These are phyloP conservation scores for Saccharomycopsis javanensis DNA, from an alignment of 805 yeast species.

Conservation along the genomic window DNA sequence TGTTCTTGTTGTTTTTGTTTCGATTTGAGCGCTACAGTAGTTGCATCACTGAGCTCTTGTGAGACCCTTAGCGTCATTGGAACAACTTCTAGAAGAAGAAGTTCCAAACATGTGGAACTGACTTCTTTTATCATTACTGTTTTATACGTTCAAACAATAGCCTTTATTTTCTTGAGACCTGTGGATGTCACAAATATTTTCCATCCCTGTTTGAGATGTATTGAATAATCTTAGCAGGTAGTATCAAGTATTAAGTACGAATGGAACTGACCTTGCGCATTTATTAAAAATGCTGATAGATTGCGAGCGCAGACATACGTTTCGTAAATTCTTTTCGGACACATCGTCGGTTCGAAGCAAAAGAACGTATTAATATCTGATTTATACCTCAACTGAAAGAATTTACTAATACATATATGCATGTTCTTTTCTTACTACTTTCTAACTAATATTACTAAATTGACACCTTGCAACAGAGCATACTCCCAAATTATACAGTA, in stretches of 20 bases:
- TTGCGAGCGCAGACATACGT: not conserved
- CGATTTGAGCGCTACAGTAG: conserved; percentile 17
- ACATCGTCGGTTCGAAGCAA: not conserved
- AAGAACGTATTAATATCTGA: not conserved
- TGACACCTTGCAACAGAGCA: too few species aligned
- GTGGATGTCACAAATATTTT: too few species aligned
- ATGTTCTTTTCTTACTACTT: not conserved
- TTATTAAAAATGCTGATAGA: not conserved
- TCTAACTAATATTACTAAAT: too few species aligned
- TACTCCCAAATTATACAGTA: too few species aligned
- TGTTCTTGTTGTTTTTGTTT: conserved; percentile 19
- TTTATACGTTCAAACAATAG: too few species aligned
- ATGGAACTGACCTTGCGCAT: not conserved
- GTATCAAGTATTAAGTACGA: too few species aligned
- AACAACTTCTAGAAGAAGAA: conserved; percentile 65
- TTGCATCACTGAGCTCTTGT: conserved; percentile 30
- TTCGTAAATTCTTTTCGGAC: not conserved
- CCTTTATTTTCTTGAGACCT: not conserved
- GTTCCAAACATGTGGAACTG: conserved; percentile 47
- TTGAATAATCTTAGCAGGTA: too few species aligned
- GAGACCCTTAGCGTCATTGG: conserved; percentile 63
- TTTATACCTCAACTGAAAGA: not conserved
- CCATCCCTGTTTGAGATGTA: too few species aligned
- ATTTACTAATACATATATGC: not conserved
- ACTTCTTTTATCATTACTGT: conserved; percentile 31